Conservation (phyloP, 805 yeast species). For the Metschnikowia aberdeeniae region DNA sequence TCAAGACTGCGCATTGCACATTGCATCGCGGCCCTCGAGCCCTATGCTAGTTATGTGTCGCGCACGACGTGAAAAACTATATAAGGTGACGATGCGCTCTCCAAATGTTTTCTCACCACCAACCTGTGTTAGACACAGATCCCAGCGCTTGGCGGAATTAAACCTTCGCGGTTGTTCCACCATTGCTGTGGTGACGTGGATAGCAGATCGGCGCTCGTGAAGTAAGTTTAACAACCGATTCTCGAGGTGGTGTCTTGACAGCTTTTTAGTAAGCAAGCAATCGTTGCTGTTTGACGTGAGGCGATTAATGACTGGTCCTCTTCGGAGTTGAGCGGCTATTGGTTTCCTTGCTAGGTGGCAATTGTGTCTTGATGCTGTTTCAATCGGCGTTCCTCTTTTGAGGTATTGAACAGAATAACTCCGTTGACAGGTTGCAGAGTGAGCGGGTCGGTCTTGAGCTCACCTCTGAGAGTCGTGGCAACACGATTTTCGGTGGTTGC, state of each 20-base stretch:
- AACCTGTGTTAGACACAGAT: slow-evolving; percentile 50
- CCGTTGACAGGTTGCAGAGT: slow-evolving; percentile 95
- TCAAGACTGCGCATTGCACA: neutral
- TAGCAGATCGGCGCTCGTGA: slow-evolving; percentile 73
- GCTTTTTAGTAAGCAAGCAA: slow-evolving; percentile 17
- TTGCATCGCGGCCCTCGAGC: slow-evolving; percentile 2
- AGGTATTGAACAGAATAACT: slow-evolving; percentile 78
- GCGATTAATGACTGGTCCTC: slow-evolving; percentile 34
- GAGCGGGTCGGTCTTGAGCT: slow-evolving; percentile 64
- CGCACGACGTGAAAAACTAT: slow-evolving; percentile 2
- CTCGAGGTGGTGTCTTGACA: slow-evolving; percentile 50
- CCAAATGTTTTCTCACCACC: slow-evolving; percentile 23
- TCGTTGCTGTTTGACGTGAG: slow-evolving; percentile 14
- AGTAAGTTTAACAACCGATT: slow-evolving; percentile 48
- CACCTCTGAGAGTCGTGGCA: slow-evolving; percentile 33
- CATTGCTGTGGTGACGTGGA: slow-evolving; percentile 33
- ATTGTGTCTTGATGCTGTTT: slow-evolving; percentile 5
- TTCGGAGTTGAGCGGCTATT: slow-evolving; percentile 51
- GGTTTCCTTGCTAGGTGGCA: slow-evolving; percentile 18
- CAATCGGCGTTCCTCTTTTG: slow-evolving; percentile 17
- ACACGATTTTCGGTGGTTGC: slow-evolving; percentile 29
- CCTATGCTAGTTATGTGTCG: slow-evolving; percentile 1
- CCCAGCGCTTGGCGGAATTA: slow-evolving; percentile 34
- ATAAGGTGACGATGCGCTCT: slow-evolving; percentile 1
- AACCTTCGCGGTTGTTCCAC: slow-evolving; percentile 28